Base-by-base conservation (phyloP, 495 filamentous ascomycete species). In the Hypoxylon fuscum region DNA sequence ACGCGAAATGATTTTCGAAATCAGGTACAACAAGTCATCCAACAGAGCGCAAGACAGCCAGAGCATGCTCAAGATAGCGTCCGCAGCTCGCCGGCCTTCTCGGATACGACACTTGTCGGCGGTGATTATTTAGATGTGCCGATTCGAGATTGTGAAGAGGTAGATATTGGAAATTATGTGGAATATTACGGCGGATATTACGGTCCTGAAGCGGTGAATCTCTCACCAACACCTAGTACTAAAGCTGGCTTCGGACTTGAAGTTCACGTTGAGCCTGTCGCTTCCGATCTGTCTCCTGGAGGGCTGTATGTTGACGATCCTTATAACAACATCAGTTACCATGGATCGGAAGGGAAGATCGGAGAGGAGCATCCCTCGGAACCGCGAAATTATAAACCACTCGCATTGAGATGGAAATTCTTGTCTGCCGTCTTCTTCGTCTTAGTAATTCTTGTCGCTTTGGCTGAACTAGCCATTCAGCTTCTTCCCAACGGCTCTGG, bases 201-300 rank as follows among this genome's bases (percentile, higher is more conserved):
- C n/a, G 58, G 48, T 8, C 69, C 66, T 11, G 59, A 62, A 38
- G 48, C 48, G 17, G 34, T 23, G 7, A 53, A 44, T 2, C 47
- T 47, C 18, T 56, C 56, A 23, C 55, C 47, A 27, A 61, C 59
- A 14, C 48, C 57, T 25, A 67, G 49, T 18, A 47, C 44, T 4
- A 69, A 59, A 35, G 66, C 59, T 23, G 55, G 62, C 22, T 40
- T 54, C 2, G 69, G 59, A n/a, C 18, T 72, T 14, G 62, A 72
- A 51, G 66, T 69, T 12, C 12, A 9, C 23, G 22, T 34, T 25
- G 9, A 15, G n/a, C 52, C 53, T 32, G 47, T 47, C 6, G 27
- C 27, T 15, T 15, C 47, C 35, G 29, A 5, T 22, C 15, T 67
- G 4, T 49, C 69, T 32, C 47, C 59, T 14, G 49, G 29, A 4